Evolutionary conservation across 768 basidiomycete genomes (phyloP), one percentile per base, ranked within the genome.

Genomic region (Boletus insuetus): DNA sequence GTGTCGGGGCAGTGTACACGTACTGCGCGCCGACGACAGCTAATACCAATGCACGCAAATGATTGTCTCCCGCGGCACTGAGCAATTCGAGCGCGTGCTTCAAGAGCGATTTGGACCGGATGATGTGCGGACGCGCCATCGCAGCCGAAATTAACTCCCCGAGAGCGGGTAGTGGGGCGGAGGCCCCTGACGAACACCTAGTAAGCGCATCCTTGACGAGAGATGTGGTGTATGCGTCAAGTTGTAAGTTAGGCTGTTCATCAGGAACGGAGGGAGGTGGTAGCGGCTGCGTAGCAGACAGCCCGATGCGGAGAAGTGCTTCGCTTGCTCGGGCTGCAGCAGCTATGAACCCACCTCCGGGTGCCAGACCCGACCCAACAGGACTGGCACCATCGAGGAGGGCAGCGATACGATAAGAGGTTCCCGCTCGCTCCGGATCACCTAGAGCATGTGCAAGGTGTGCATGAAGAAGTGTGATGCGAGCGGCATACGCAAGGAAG

Each of bases 391-490:
- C 69, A 20, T 77, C 75, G 0, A 88, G 70, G 46, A 74, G 69
- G 6, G 81, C 82, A 4, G 88, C 86, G 6, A 86, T 78, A 40
- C 74, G 75, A 67, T 91, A 92, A 53, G 85, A 87, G 37, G 77
- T 73, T 46, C 76, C 61, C 17, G 90, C 89, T 3, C 81, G 77
- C 12, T 75, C 73, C 0, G 73, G 65, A 9, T 80, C 74, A 1
- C 82, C 82, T 5, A 81, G 69, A 2, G 87, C 82, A 65, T 92
- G 89, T 6, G 87, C 84, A 29, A 91, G 79, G 56, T 92, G 87
- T 0, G 83, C 89, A 49, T 88, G 80, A 54, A 85, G 79, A 8
- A 91, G 74, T 6, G 85, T 78, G 12, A 90, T 82, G 5, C 86
- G 82, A 1, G 84, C 78, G 2, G 83, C 74, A 62, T 84, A 90